These are phyloP conservation scores for Kuraishia ogatae DNA, from an alignment of 805 yeast genomes.

Conservation along the genomic window DNA sequence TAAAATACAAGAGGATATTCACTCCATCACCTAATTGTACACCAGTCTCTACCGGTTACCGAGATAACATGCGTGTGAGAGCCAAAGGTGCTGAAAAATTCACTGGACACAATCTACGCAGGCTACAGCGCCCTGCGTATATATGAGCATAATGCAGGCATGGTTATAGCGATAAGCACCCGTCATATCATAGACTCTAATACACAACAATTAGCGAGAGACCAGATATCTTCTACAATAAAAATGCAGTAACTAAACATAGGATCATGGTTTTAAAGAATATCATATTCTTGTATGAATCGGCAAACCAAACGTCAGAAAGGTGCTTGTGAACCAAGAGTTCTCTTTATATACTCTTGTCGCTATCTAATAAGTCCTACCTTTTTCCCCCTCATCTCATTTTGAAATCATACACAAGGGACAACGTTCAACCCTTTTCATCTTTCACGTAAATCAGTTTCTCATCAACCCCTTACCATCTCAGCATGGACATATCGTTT, in stretches of 20 bases:
- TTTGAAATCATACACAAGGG: background rate
- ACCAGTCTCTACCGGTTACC: background rate
- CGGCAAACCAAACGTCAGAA: background rate
- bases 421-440: background rate
- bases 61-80: background rate
- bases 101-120: background rate
- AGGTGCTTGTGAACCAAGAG: background rate
- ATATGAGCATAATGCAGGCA: background rate
- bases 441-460: background rate
- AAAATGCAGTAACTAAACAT: background rate
- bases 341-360: background rate
- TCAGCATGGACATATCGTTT: constrained; percentile 84
- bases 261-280: background rate
- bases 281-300: background rate
- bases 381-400: background rate
- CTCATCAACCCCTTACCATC: constrained; percentile 40
- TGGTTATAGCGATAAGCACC: no score
- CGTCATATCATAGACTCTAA: no score
- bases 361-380: background rate
- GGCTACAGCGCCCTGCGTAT: background rate
- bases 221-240: no score
- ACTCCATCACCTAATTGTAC: background rate
- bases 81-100: background rate
- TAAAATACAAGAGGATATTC: background rate
- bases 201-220: no score